These are phyloP conservation scores for Obelidium mucronatum DNA, from an alignment of 192 early-diverging fungal species.

Conservation along the genomic window DNA sequence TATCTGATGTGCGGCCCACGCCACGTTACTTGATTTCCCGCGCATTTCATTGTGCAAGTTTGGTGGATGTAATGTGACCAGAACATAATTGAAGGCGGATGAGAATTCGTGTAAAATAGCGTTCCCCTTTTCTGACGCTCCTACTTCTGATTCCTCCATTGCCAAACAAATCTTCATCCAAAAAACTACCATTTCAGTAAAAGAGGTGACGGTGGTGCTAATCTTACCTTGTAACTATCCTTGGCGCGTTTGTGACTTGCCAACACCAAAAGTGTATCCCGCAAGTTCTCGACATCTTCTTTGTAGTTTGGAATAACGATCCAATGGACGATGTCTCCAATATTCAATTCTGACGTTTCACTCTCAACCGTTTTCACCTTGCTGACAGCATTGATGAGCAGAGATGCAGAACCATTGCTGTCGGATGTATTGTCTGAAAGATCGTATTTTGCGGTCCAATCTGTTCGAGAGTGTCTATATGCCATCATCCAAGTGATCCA, in stretches of 20 bases:
- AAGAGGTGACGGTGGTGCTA: background rate
- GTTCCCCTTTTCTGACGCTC: slow-evolving; percentile 50
- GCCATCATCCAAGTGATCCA: background rate
- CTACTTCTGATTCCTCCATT: slow-evolving; percentile 64
- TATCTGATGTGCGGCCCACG: slow-evolving; percentile 56
- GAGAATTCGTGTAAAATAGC: slow-evolving; percentile 45
- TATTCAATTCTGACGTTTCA: background rate
- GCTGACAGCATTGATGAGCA: too few relatives aligned
- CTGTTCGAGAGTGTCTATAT: background rate
- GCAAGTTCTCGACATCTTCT: slow-evolving; percentile 56
- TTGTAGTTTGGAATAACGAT: slow-evolving; percentile 68
- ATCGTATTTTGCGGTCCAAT: slow-evolving; percentile 1
- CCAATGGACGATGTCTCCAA: slow-evolving; percentile 44
- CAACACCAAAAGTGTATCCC: slow-evolving; percentile 58
- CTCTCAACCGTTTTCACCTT: slow-evolving; percentile 10
- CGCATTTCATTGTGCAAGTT: slow-evolving; percentile 61
- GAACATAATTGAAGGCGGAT: slow-evolving; percentile 53
- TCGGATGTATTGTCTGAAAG: background rate
- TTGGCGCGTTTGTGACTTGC: slow-evolving; percentile 39
- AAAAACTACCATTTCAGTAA: background rate
- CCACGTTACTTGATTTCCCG: slow-evolving; percentile 62
- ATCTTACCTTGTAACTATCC: slow-evolving; percentile 42
- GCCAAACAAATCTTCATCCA: slow-evolving; percentile 59
- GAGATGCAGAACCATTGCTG: slow-evolving; percentile 25
- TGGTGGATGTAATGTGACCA: slow-evolving; percentile 42